Base-by-base conservation (phyloP, 306 rosid genomes). In the Trifolium subterraneum region DNA sequence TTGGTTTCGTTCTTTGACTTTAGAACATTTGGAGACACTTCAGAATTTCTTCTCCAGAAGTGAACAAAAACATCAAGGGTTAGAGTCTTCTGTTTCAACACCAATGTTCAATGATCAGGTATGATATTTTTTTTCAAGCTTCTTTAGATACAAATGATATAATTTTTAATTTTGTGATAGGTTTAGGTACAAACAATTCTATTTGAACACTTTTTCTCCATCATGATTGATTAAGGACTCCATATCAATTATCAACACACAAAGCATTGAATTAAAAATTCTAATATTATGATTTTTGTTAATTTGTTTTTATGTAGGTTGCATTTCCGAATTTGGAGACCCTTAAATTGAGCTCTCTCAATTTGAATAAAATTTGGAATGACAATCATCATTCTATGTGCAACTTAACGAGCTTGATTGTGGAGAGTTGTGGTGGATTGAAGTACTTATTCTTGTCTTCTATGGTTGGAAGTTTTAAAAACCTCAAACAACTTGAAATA, bases 351-450 rank as follows among this genome's bases (percentile, higher is more conserved):
- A 65, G 70, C 12, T 65, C 54, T 1, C 70, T 39, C 54, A 65
- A 41, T 63, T 16, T 38, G 50, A 38, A 2, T 38, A 36, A 64
- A 64, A 64, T 64, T 64, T 64, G 69, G 52, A 10, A 65, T 10
- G 19, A 41, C 3, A 64, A 10, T 36, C 69, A 64, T 19, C 11
- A 12, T 6, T 65, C 54, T 11, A 39, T 65, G 51, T 2, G 7
- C 54, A 65, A 65, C 11, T 65, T 64, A n/a, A 64, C 51, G 4
- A 64, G 18, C 6, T 64, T 64, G 70, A 64, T 39, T 19, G 70
- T 64, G 70, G 33, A 65, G 11, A 41, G 13, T 11, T 65, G 70
- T 41, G 70, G 19, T 4, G 70, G 19, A 0, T 23, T 41, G 31
- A 65, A 65, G 19, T 39, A 65, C 1, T 65, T 39, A 41, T 41